These are phyloP conservation scores for Penicillium lagena DNA, from an alignment of 495 filamentous ascomycete genomes.

Conservation along the genomic window DNA sequence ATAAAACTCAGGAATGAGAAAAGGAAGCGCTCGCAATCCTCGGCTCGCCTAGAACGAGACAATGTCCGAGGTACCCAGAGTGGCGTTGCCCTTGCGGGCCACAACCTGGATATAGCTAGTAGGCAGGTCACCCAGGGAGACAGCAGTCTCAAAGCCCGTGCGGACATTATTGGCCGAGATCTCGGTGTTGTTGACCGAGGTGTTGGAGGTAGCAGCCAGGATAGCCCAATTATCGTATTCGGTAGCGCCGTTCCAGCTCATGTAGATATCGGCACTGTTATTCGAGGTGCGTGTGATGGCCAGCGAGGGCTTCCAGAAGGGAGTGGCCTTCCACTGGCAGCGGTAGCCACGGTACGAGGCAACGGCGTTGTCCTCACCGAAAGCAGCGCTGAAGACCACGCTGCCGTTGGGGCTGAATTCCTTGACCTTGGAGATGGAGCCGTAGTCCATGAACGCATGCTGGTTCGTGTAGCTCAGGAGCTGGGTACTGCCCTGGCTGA, in stretches of 20 bases:
- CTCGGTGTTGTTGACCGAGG: slow-evolving; percentile 6
- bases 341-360: slow-evolving; percentile 38
- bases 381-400: slow-evolving; percentile 27
- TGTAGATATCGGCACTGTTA: slow-evolving; percentile 14
- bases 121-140: slow-evolving; percentile 13
- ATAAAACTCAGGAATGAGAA: neutral
- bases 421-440: slow-evolving; percentile 41
- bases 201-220: slow-evolving; percentile 17
- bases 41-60: slow-evolving; percentile 10
- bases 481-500: slow-evolving; percentile 44
- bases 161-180: slow-evolving; percentile 19
- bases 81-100: slow-evolving; percentile 21
- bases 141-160: slow-evolving; percentile 28
- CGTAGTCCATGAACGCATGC: slow-evolving; percentile 43
- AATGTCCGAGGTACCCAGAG: slow-evolving; percentile 21
- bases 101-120: slow-evolving; percentile 24
- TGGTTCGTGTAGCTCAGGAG: slow-evolving; percentile 26
- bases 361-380: slow-evolving; percentile 29
- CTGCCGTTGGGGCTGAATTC: slow-evolving; percentile 34
- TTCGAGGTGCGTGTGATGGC: slow-evolving; percentile 9
- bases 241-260: slow-evolving; percentile 40
- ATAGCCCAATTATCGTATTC: slow-evolving; percentile 35
- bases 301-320: slow-evolving; percentile 28
- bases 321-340: slow-evolving; percentile 32
- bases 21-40: neutral